Percentiles rank a stretch among this genome's conserved stretches.
These are phyloP conservation scores for Balamuthia mandrillaris DNA, from an alignment of 208 protist species.

Conservation along the genomic window DNA sequence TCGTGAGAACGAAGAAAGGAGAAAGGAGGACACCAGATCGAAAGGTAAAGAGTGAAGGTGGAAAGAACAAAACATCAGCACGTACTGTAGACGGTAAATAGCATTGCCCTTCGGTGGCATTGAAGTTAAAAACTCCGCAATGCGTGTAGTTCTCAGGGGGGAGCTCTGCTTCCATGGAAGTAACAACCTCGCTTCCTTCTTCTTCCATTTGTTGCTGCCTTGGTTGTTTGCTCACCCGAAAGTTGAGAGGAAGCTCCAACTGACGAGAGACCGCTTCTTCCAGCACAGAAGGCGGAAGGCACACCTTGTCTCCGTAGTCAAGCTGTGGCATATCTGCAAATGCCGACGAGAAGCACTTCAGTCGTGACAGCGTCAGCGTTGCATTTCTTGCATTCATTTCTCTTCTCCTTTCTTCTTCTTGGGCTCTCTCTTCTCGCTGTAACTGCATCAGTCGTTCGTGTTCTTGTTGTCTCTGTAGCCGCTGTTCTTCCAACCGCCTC, in stretches of 20 bases:
- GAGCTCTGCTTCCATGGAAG: no score
- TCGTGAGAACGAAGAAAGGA: no score
- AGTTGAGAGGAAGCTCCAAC: neutral
- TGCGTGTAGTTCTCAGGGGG: no score
- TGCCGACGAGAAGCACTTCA: neutral
- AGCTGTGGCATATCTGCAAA: neutral
- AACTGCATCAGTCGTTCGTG: no score
- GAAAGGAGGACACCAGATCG: no score
- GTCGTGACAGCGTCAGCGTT: neutral
- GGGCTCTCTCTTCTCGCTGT: no score
- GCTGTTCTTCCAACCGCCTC: no score
- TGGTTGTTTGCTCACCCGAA: neutral
- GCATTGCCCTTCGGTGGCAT: neutral
- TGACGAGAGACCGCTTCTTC: neutral
- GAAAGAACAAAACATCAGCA: neutral
- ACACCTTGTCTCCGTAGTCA: neutral
- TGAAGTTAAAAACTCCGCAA: neutral
- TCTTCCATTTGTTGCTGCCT: no score
- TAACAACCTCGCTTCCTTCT: no score
- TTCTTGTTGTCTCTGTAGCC: no score
- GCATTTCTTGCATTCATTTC: no score
- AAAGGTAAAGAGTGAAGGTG: neutral
- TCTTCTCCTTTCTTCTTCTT: no score
- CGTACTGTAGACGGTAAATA: neutral
- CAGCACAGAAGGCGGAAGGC: neutral